Base-by-base conservation (phyloP, 768 basidiomycete genomes). In the Mycena haematopus region DNA sequence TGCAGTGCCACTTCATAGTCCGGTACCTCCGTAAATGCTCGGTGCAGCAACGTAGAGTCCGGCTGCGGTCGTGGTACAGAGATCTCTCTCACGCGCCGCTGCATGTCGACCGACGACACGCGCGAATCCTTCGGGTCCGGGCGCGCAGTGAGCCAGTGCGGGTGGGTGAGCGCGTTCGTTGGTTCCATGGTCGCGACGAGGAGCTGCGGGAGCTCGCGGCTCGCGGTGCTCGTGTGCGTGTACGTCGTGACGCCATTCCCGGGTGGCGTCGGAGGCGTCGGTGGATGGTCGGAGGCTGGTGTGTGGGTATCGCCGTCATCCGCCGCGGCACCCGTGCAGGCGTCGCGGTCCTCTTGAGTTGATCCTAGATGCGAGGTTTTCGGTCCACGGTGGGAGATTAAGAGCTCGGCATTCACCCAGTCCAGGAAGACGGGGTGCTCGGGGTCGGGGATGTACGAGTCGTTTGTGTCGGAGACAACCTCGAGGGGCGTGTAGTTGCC, bases 391-490 rank as follows among this genome's bases (percentile, higher is more conserved):
- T 91, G 79, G 6, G 88, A 89, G 24, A 89, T 79, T 53, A 95
- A 78, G 7, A 96, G 82, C 76, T 95, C 95, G 9, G 91, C 90
- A 73, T 94, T 93, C 65, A 93, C 86, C 87, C 90, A 93, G 58
- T 92, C 88, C 53, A 92, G 79, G 11, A 86, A 82, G 1, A 82
- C 76, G 49, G 76, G 75, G 50, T 76, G 67, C 44, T 76, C 79
- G 21, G 83, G 72, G 29, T 76, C 79, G 25, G 82, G 84, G 15
- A 69, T 74, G 44, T 80, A 80, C 5, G 85, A 79, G n/a, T 81
- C 72, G 47, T 80, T 78, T 8, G 76, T 75, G 64, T 76, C 75
- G 50, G 70, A 68, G 63, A 79, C 75, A 21, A 76, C 70, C 56
- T 79, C 74, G 5, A 80, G 68, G 0, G 83, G 83, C 15, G 82